A percentile compares a stretch with the other conserved stretches of the same genome.
These are phyloP conservation scores for Mycena rosella DNA, from an alignment of 768 basidiomycete genomes.

Conservation along the genomic window DNA sequence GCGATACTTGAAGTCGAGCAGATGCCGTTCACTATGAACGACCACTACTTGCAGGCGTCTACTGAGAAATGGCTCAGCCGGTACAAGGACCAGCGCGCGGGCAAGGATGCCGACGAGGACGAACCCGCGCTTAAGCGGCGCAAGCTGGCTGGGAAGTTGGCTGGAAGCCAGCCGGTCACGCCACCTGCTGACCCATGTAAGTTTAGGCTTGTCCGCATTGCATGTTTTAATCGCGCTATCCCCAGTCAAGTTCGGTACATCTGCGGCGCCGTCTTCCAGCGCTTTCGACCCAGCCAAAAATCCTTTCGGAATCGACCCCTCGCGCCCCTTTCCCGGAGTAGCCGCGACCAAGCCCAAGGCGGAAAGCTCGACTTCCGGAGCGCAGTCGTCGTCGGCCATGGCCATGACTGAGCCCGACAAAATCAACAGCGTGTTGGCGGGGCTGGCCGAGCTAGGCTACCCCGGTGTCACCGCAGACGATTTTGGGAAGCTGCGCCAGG, in stretches of 20 bases:
- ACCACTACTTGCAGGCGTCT: slow-evolving; percentile 45
- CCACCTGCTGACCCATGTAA: slow-evolving; percentile 16
- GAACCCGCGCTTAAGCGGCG: slow-evolving; percentile 27
- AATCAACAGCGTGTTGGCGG: slow-evolving; percentile 40
- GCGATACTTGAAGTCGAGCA: slow-evolving; percentile 50
- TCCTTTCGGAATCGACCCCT: neutral
- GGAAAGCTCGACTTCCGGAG: slow-evolving; percentile 2
- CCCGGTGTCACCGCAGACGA: slow-evolving; percentile 44
- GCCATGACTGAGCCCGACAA: slow-evolving; percentile 26
- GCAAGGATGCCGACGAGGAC: slow-evolving; percentile 9
- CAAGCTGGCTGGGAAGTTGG: slow-evolving; percentile 20
- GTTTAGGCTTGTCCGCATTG: neutral
- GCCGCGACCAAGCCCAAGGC: slow-evolving; percentile 3
- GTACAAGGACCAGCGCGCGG: slow-evolving; percentile 48
- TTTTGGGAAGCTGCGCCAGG: slow-evolving; percentile 47
- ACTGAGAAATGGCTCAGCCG: slow-evolving; percentile 50
- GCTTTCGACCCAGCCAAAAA: neutral
- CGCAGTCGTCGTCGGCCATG: neutral
- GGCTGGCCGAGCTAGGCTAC: slow-evolving; percentile 48
- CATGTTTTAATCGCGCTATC: neutral
- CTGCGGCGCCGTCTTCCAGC: neutral
- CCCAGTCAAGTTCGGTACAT: slow-evolving; percentile 21
- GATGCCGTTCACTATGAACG: slow-evolving; percentile 53
- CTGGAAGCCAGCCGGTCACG: neutral
- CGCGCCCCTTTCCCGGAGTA: neutral